phyloP scores from a whole-genome alignment of 1,284 basidiomycete species.

The Ustilago bromivora region DNA sequence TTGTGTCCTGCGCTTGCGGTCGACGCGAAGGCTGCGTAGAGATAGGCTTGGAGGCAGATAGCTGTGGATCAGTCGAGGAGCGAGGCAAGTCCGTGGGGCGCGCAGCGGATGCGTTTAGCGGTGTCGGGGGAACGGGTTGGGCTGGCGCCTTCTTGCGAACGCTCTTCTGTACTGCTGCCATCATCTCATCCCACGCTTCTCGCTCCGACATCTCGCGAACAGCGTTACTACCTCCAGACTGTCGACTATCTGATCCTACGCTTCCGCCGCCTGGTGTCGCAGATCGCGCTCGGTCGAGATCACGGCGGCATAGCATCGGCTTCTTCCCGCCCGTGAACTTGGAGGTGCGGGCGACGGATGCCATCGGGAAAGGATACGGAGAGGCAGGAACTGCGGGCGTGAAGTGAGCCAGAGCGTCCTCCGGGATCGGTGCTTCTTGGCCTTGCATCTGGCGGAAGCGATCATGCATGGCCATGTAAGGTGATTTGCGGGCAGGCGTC shows the following conservation, averaged over 20 bases:
- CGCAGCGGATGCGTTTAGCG: conserved; percentile 11
- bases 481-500: conserved; percentile 60
- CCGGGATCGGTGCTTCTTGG: conserved; percentile 38
- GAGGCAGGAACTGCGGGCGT: conserved; percentile 57
- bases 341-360: conserved; percentile 32
- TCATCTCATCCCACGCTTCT: conserved; percentile 67
- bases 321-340: conserved; percentile 38
- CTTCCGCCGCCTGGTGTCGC: conserved; percentile 47
- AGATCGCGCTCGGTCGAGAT: conserved; percentile 57
- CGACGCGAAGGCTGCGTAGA: conserved; percentile 18
- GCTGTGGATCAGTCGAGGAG: conserved; percentile 46
- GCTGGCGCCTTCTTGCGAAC: conserved; percentile 58
- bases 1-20: not conserved
- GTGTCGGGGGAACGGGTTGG: conserved; percentile 17
- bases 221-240: conserved; percentile 67
- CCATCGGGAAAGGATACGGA: conserved; percentile 65
- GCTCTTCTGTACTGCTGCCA: conserved; percentile 65
- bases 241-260: conserved; percentile 65
- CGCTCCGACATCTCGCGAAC: conserved; percentile 66
- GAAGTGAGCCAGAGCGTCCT: conserved; percentile 25
- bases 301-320: conserved; percentile 43
- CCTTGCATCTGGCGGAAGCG: conserved; percentile 46
- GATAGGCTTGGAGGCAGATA: conserved; percentile 39
- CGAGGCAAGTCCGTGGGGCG: conserved; percentile 27
- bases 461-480: conserved; percentile 48